A percentile compares a stretch with the other conserved stretches of the same genome.
Conservation (phyloP, 2,329 filamentous ascomycete species). For the Phialemonium atrogriseum region DNA sequence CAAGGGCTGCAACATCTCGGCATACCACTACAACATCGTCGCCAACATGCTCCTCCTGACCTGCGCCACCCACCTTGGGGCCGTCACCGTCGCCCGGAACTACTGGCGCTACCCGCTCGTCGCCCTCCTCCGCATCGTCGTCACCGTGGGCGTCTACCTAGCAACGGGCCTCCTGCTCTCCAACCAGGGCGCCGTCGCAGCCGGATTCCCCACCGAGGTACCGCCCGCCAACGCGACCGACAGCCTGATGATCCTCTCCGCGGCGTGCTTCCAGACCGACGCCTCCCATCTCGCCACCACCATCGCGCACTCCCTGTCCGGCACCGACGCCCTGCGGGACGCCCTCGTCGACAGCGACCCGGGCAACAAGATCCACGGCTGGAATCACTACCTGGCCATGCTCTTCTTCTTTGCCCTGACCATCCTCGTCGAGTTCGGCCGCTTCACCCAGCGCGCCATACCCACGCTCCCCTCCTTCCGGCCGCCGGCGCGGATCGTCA, state of each 20-base stretch:
- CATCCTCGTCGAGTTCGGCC: conserved; percentile 9
- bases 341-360: conserved; percentile 7
- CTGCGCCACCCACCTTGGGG: conserved; percentile 26
- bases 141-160: conserved; percentile 20
- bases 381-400: conserved; percentile 12
- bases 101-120: conserved; percentile 24
- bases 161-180: conserved; percentile 22
- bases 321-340: conserved; percentile 8
- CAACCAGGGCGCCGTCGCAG: conserved; percentile 17
- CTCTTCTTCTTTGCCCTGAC: conserved; percentile 11
- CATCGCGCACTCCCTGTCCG: conserved; percentile 4
- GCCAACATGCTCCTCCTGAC: conserved; percentile 26
- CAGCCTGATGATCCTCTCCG: conserved; percentile 18
- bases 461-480: conserved; percentile 3
- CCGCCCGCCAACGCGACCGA: conserved; percentile 11
- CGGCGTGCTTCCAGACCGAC: conserved; percentile 21
- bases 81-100: conserved; percentile 22
- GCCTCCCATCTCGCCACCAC: conserved; percentile 5
- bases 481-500: no score
- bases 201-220: conserved; percentile 18
- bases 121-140: no score
- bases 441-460: conserved; percentile 8
- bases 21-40: conserved; percentile 29
- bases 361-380: conserved; percentile 14
- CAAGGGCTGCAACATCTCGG: conserved; percentile 22